A percentile compares a stretch with the other conserved stretches of the same genome.
Conservation (phyloP, 345 rosid species). For the Firmiana major region DNA sequence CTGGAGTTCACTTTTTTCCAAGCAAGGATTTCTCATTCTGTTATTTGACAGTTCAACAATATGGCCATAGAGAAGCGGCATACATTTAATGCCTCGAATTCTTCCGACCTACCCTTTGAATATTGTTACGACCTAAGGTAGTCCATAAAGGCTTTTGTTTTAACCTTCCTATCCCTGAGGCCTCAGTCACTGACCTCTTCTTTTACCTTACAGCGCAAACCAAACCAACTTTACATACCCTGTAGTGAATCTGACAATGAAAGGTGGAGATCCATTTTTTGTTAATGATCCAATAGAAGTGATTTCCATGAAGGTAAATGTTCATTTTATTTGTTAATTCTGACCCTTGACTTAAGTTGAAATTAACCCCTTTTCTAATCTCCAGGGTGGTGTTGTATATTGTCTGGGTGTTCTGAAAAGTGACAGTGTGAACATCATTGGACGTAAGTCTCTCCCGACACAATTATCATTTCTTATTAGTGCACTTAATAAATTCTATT, state of each 20-base stretch:
- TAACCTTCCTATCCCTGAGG: neutral
- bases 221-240: constrained; percentile 39
- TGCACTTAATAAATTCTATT: neutral
- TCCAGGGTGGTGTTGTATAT: constrained; percentile 46
- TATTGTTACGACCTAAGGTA: constrained; percentile 79
- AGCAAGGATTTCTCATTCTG: constrained; percentile 1
- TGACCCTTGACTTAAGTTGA: constrained; percentile 6
- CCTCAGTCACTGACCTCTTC: constrained; percentile 1
- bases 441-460: constrained; percentile 60
- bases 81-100: constrained; percentile 11
- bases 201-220: constrained; percentile 33
- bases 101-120: constrained; percentile 60
- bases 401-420: constrained; percentile 75
- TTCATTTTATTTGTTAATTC: constrained; percentile 3
- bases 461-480: neutral
- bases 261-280: constrained; percentile 59
- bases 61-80: constrained; percentile 48
- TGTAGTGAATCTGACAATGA: constrained; percentile 61
- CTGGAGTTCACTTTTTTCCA: neutral
- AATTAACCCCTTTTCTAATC: constrained; percentile 8
- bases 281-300: constrained; percentile 49
- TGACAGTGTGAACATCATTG: constrained; percentile 66
- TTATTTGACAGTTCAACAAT: constrained; percentile 62
- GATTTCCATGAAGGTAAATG: constrained; percentile 36
- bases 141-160: constrained; percentile 11